phyloP scores from a whole-genome alignment of 208 protist genomes.

The Leishmania martiniquensis region DNA sequence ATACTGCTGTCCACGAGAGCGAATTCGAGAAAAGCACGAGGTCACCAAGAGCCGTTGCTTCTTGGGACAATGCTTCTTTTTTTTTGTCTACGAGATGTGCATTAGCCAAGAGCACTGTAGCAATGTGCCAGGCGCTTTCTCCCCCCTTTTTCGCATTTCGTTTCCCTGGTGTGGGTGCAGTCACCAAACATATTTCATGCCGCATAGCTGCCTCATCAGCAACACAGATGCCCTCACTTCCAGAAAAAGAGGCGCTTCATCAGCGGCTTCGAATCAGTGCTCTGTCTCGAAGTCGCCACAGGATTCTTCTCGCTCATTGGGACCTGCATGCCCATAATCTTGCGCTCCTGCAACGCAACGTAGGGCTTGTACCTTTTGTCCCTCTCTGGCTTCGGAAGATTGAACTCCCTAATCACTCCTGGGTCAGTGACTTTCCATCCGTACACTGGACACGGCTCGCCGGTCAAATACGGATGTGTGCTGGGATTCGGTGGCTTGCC shows the following conservation, averaged over 20 bases:
- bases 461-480: constrained; percentile 87
- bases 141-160: background rate
- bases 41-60: background rate
- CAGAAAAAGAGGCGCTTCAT: constrained; percentile 91
- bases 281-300: constrained; percentile 4
- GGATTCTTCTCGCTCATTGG: constrained; percentile 20
- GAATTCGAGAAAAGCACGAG: background rate
- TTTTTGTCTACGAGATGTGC: background rate
- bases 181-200: background rate
- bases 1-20: background rate
- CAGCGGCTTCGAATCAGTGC: constrained; percentile 64
- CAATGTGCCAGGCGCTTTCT: background rate
- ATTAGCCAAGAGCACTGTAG: background rate
- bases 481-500: constrained; percentile 91
- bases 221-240: constrained; percentile 47
- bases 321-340: constrained; percentile 59
- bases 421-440: constrained; percentile 88
- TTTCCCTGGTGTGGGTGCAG: constrained; percentile 8
- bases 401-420: constrained; percentile 82
- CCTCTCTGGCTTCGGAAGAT: constrained; percentile 69
- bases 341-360: constrained; percentile 86
- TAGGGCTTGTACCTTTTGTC: constrained; percentile 89
- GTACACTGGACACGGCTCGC: constrained; percentile 91
- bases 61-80: background rate
- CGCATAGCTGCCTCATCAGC: background rate